Conservation (phyloP, 805 yeast species). For the Candida fluviatilis region DNA sequence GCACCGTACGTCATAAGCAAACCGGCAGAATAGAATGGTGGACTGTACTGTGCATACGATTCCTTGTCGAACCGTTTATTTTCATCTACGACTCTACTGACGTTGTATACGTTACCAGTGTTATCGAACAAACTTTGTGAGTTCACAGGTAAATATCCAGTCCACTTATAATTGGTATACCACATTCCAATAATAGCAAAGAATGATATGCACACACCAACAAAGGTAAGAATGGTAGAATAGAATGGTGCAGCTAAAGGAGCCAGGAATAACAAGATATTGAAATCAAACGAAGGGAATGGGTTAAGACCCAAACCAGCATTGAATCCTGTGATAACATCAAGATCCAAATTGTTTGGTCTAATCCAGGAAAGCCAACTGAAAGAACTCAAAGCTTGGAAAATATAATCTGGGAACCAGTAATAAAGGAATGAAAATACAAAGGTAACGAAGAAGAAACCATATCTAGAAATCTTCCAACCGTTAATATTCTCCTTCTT, state of each 20-base stretch:
- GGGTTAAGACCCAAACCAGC: constrained; percentile 40
- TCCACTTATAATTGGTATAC: constrained; percentile 47
- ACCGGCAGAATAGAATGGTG: constrained; percentile 65
- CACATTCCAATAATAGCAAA: constrained; percentile 28
- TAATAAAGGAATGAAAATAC: constrained; percentile 34
- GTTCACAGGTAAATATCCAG: constrained; percentile 48
- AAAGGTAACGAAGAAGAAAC: constrained; percentile 33
- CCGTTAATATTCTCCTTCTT: constrained; percentile 21
- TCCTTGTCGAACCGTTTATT: constrained; percentile 44
- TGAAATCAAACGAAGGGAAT: constrained; percentile 42
- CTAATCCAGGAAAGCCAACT: constrained; percentile 45
- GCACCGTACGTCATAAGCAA: constrained; percentile 57
- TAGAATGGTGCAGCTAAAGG: constrained; percentile 41
- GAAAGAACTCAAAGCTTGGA: constrained; percentile 35
- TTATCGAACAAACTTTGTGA: constrained; percentile 51
- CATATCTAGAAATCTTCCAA: constrained; percentile 39
- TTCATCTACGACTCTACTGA: constrained; percentile 42
- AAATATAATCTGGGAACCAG: constrained; percentile 39
- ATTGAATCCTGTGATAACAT: constrained; percentile 34
- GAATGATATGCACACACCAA: constrained; percentile 33
- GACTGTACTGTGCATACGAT: constrained; percentile 51
- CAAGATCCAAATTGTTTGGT: constrained; percentile 34
- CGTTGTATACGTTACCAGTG: constrained; percentile 44
- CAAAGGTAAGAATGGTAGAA: constrained; percentile 36
- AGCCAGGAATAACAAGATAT: constrained; percentile 30